These are phyloP conservation scores for Candida tallmaniae DNA, from an alignment of 805 yeast species.

Conservation along the genomic window DNA sequence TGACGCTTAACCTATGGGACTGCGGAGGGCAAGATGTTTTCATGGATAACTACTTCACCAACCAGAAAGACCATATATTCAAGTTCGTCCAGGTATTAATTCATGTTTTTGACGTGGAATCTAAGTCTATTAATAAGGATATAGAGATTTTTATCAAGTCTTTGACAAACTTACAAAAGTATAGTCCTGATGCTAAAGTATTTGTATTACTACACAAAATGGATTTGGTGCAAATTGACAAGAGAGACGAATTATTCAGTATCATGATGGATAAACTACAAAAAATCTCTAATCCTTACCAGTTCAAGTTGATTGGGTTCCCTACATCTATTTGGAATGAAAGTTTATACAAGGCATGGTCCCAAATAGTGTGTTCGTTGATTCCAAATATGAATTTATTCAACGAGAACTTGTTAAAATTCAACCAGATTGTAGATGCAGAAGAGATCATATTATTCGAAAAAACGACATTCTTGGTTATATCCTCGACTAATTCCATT, in stretches of 20 bases:
- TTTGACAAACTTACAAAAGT: slow-evolving; percentile 72
- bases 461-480: slow-evolving; percentile 84
- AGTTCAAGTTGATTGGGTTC: slow-evolving; percentile 72
- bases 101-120: slow-evolving; percentile 94
- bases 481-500: slow-evolving; percentile 53
- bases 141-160: slow-evolving; percentile 87
- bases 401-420: slow-evolving; percentile 67
- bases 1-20: slow-evolving; percentile 95
- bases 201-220: slow-evolving; percentile 91
- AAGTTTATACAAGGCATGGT: slow-evolving; percentile 94
- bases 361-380: slow-evolving; percentile 88
- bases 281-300: slow-evolving; percentile 62
- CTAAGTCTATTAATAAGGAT: slow-evolving; percentile 87
- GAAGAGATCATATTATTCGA: slow-evolving; percentile 90
- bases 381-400: slow-evolving; percentile 86
- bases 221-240: slow-evolving; percentile 88
- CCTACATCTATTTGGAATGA: slow-evolving; percentile 98
- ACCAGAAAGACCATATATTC: slow-evolving; percentile 87
- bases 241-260: slow-evolving; percentile 75
- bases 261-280: slow-evolving; percentile 81
- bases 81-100: slow-evolving; percentile 93
- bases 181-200: slow-evolving; percentile 86
- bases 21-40: slow-evolving; percentile 98
- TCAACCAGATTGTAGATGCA: slow-evolving; percentile 73
- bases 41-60: slow-evolving; percentile 88